phyloP scores from a whole-genome alignment of 1,139 yeast genomes.

The Sugiyamaella xylanicola region DNA sequence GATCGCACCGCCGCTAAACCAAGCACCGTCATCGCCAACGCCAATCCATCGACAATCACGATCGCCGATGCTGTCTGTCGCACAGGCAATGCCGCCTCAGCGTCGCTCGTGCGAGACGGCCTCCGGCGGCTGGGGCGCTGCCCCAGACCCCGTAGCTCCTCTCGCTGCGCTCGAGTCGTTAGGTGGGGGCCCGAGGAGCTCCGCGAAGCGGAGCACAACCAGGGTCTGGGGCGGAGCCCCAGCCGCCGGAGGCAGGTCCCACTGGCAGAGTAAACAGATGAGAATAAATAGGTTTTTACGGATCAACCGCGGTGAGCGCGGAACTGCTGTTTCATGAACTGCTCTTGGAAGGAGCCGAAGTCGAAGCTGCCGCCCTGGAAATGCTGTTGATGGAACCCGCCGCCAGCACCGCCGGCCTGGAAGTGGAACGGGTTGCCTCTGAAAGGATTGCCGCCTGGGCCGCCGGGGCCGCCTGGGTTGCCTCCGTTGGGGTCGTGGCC shows the following conservation, averaged over 20 bases:
- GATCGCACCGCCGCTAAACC: too few species aligned
- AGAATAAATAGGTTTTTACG: neutral
- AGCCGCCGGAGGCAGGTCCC: neutral
- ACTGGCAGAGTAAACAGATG: neutral
- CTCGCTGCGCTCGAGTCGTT: neutral
- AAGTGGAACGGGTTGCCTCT: slow-evolving; percentile 19
- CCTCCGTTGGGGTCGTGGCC: slow-evolving; percentile 63
- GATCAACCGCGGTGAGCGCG: neutral
- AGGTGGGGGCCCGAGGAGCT: neutral
- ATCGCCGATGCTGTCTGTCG: neutral
- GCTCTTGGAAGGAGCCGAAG: slow-evolving; percentile 29
- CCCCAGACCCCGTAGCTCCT: neutral
- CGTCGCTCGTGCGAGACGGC: neutral
- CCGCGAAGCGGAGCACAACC: neutral
- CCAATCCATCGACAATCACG: neutral
- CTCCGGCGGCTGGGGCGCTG: neutral
- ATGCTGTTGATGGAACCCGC: slow-evolving; percentile 19
- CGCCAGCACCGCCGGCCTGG: slow-evolving; percentile 26
- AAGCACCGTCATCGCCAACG: neutral
- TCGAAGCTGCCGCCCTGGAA: slow-evolving; percentile 33
- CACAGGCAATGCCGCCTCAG: neutral
- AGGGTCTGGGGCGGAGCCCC: neutral
- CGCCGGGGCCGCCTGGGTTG: slow-evolving; percentile 25
- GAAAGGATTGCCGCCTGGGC: slow-evolving; percentile 25
- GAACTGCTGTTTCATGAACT: slow-evolving; percentile 22